Conservation (phyloP, 202 grass and related monocot species). For the Miscanthus sacchariflorus region DNA sequence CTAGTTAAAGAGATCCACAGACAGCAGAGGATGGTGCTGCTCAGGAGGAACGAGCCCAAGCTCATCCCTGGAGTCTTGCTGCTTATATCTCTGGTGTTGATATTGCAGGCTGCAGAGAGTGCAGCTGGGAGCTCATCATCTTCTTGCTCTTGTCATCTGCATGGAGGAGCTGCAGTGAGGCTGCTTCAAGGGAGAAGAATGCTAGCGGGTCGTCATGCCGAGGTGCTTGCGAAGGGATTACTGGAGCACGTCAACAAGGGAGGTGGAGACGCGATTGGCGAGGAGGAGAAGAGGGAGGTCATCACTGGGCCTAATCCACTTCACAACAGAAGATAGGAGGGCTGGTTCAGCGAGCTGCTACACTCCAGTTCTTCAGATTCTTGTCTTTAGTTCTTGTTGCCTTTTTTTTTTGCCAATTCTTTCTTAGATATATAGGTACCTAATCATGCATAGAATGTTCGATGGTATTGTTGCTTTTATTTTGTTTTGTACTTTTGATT, state of each 20-base stretch:
- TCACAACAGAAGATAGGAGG: slow-evolving; percentile 63
- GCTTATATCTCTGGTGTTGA: slow-evolving; percentile 35
- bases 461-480: background rate
- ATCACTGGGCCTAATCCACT: slow-evolving; percentile 65
- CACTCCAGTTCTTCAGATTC: background rate
- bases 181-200: slow-evolving; percentile 32
- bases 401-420: background rate
- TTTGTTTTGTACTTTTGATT: background rate
- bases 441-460: slow-evolving; percentile 12
- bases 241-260: background rate
- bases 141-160: background rate
- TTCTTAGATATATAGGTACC: slow-evolving; percentile 2
- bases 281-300: slow-evolving; percentile 62
- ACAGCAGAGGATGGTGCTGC: background rate
- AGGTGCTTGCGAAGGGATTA: background rate
- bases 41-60: slow-evolving; percentile 24
- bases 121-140: background rate
- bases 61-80: slow-evolving; percentile 22
- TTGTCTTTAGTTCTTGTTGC: slow-evolving; percentile 1
- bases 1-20: background rate
- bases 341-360: background rate
- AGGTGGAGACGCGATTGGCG: slow-evolving; percentile 38
- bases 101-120: slow-evolving; percentile 35
- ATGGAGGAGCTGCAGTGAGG: background rate
- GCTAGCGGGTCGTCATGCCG: background rate